These are phyloP conservation scores for Phytopythium chamaehyphon DNA, from an alignment of 352 stramenopile genomes.

Conservation along the genomic window DNA sequence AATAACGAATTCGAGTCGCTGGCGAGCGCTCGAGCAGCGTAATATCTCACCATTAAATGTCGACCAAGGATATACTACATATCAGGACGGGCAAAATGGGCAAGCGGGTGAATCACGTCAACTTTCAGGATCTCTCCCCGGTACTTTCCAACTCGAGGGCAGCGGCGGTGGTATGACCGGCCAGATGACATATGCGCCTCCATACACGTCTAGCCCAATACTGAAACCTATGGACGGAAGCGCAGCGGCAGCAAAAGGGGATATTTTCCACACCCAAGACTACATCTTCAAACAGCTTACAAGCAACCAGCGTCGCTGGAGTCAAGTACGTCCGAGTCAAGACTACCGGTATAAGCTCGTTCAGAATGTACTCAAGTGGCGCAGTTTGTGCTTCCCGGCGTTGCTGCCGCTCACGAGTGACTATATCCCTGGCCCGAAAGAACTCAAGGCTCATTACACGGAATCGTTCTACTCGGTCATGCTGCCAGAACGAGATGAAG, in stretches of 20 bases:
- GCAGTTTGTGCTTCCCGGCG: constrained; percentile 94
- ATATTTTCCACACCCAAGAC: constrained; percentile 71
- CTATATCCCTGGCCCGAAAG: constrained; percentile 76
- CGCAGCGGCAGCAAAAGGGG: constrained; percentile 38
- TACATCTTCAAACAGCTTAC: constrained; percentile 80
- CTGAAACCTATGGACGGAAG: constrained; percentile 34
- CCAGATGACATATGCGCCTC: constrained; percentile 8
- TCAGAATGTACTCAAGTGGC: constrained; percentile 95
- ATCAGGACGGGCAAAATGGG: constrained; percentile 29
- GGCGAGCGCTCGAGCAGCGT: constrained; percentile 35
- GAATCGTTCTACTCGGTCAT: constrained; percentile 86
- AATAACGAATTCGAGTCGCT: constrained; percentile 14
- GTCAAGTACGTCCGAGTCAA: constrained; percentile 86
- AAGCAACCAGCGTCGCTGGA: constrained; percentile 95
- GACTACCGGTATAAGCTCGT: constrained; percentile 55
- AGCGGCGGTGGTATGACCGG: constrained; percentile 12
- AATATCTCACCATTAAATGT: constrained; percentile 38
- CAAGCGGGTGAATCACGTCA: constrained; percentile 32
- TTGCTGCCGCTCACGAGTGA: constrained; percentile 92
- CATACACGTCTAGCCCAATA: constrained; percentile 56
- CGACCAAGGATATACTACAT: constrained; percentile 27
- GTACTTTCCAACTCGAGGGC: constrained; percentile 48
- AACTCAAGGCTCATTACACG: constrained; percentile 78
- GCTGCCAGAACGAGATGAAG: constrained; percentile 64
- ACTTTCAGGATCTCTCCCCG: constrained; percentile 58